Base-by-base conservation (phyloP, 768 basidiomycete species). In the Xerocomus brunneocitrinus region DNA sequence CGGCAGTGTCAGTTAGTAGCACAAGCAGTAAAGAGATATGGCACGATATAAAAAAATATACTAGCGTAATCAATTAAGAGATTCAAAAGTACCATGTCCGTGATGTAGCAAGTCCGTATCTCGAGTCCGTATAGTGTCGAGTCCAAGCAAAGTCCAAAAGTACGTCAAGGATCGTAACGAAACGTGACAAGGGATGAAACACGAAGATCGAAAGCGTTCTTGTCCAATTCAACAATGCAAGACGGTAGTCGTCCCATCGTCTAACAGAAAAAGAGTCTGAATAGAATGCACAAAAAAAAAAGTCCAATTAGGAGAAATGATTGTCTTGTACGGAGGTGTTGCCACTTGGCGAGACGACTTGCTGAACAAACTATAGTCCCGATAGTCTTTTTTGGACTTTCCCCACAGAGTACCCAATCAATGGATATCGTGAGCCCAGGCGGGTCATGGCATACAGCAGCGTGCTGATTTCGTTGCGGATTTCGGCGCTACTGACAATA, bases 391-490 rank as follows among this genome's bases (percentile, higher is more conserved):
- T 69, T 54, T 71, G 69, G 28, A 61, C 62, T 42, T 68, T 69
- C 39, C 64, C 53, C 36, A 58, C 66, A 8, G 68, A 58, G 42
- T 69, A 69, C 6, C 66, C 61, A 53, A 84, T 71, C 55, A 89
- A 70, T 31, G 87, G 87, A 65, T 83, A 87, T 44, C 75, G 75
- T 10, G 79, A 67, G 54, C 78, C 76, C 42, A 89, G 78, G 52
- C 72, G 79, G 53, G 74, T 82, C 79, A 89, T 80, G 55, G 82
- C 84, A 58, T 79, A 84, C 28, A 85, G 71, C 47, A 89, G 66
- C 16, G 79, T 74, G 32, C 74, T 75, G 39, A 87, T 78, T 54
- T 88, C 85, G 60, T 73, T 79, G 56, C 82, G 81, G 49, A 84
- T 69, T 54, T 87, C 85, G 50, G 76, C 70, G 52, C 73, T 75